Base-by-base conservation (phyloP, 371 early-diverging fungal genomes). In the Circinella umbellata region DNA sequence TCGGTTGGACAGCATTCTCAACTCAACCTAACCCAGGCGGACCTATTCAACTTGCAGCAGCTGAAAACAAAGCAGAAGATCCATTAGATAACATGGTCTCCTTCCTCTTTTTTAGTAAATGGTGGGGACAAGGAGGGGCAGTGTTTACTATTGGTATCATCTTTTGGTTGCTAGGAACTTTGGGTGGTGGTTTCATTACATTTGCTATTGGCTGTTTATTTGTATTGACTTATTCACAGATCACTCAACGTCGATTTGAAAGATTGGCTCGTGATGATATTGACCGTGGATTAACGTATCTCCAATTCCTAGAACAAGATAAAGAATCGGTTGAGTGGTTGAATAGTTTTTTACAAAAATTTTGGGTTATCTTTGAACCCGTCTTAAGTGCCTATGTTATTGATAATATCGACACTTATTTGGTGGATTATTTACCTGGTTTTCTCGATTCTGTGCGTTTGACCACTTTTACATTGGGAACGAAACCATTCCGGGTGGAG, bases 301-400 rank as follows among this genome's bases (percentile, higher is more conserved):
- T 80, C 37, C 81, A 76, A 64, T 70, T 39, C 11, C 49, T 89
- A n/a, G 91, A 90, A 48, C 73, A 79, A 11, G 82, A 85, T 39
- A 74, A 76, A 17, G 99, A 99, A 81, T 88, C 94, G 38, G 96
- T 94, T 4, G 98, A 98, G 70, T 99, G 99, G 99, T 80, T 99
- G 70, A 99, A 99, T 80, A 92, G 90, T 77, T 94, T 99, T 76
- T 75, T 97, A 59, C 67, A 82, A 61, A 82, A 84, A 34, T 95
- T 98, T 77, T 99, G 99, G 99, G 80, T 93, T 15, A 96, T 96
- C 67, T 94, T 93, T 69, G 99, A 99, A 82, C 97, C 99, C 3
- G 90, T 90, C 5, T 80, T 99, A 61, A 93, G 95, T 59, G 89
- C 90, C 11, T 84, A 89, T 10, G 88, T 97, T 27, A 90, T 93